Conservation (phyloP, 495 filamentous ascomycete genomes). For the Neurospora africana region DNA sequence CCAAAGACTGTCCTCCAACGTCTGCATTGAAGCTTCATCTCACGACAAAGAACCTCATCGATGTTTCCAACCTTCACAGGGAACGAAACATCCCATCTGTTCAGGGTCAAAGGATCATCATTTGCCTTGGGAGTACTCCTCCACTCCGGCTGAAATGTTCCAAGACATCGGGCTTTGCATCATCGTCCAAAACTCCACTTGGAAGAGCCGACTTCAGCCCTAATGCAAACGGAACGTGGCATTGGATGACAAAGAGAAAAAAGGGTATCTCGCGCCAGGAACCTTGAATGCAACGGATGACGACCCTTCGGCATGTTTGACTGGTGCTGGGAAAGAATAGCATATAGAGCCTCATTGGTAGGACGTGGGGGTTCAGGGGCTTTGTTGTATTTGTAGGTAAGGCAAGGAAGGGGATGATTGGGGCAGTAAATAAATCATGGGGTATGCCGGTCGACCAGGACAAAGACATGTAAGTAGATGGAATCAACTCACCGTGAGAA, state of each 20-base stretch:
- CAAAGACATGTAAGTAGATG: not conserved
- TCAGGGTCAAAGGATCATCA: not conserved
- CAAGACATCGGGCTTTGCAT: not conserved
- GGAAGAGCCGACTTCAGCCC: not conserved
- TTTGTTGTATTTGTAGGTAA: not conserved
- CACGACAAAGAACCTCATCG: not conserved
- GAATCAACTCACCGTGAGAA: conserved; percentile 12
- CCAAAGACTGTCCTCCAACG: not conserved
- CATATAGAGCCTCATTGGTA: not conserved
- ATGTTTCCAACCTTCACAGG: not conserved
- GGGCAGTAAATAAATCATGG: not conserved
- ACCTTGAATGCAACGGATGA: not conserved
- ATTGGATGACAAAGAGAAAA: not conserved
- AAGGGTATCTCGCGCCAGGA: conserved; percentile 1
- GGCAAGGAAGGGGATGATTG: not conserved
- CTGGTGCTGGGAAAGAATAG: not conserved
- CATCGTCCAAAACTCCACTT: not conserved
- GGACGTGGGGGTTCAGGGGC: not conserved
- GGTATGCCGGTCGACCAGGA: not conserved
- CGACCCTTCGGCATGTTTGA: not conserved
- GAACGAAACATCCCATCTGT: not conserved
- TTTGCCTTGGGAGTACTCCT: not conserved
- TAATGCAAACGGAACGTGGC: not conserved
- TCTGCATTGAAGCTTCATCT: not conserved
- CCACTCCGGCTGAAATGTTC: not conserved